Percentiles rank a stretch among this genome's conserved stretches.
phyloP scores from a whole-genome alignment of 257 asterid species.

The Solanum neorickii region DNA sequence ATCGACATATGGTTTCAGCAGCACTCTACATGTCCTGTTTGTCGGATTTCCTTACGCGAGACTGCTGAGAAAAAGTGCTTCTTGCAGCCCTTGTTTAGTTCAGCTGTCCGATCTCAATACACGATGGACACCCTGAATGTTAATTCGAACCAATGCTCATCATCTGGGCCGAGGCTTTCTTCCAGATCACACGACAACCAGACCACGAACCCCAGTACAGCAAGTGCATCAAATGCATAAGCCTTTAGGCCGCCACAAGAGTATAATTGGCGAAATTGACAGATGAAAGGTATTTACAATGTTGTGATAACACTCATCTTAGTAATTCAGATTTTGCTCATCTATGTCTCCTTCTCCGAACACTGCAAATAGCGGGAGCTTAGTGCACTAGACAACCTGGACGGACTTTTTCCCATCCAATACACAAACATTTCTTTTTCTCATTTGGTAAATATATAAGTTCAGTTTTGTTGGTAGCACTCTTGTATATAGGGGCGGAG shows the following conservation, averaged over 20 bases:
- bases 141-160: conserved; percentile 26
- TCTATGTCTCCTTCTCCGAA: not conserved
- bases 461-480: not conserved
- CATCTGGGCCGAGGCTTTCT: conserved; percentile 16
- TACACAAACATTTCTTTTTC: not conserved
- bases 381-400: not conserved
- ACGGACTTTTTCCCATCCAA: not conserved
- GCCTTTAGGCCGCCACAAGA: not conserved
- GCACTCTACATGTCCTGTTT: conserved; percentile 80
- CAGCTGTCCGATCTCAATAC: conserved; percentile 45
- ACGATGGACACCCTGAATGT: conserved; percentile 18
- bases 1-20: conserved; percentile 77
- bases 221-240: not conserved
- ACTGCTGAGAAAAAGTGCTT: conserved; percentile 45
- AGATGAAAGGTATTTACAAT: not conserved
- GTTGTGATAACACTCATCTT: not conserved
- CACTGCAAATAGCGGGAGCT: not conserved
- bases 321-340: not conserved
- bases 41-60: conserved; percentile 65
- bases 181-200: conserved; percentile 18
- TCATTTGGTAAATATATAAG: not conserved
- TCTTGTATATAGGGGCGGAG: not conserved
- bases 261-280: not conserved
- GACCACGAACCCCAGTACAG: not conserved
- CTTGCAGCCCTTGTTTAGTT: conserved; percentile 65